Percentiles rank a stretch among this genome's conserved stretches.
Evolutionary conservation across 305 asterid species (phyloP).

Genomic region (Fraxinus greggii): DNA sequence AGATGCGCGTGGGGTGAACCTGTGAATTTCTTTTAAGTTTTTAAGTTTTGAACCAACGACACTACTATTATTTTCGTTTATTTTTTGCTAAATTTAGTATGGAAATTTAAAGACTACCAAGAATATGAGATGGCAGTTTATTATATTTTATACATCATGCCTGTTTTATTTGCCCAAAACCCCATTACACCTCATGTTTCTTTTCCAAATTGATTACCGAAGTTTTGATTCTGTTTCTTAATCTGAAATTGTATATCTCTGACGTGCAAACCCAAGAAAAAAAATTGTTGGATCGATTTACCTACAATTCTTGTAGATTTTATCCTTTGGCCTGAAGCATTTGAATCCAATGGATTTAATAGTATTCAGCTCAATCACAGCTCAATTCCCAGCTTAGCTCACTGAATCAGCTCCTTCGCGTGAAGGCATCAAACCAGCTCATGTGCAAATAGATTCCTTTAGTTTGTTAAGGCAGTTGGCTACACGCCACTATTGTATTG

Average conservation of each 20-base stretch:
- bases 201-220: neutral
- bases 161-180: conserved; percentile 12
- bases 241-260: neutral
- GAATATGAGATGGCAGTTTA: neutral
- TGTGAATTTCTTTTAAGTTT: neutral
- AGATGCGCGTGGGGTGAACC: neutral
- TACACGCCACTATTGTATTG: too few relatives aligned
- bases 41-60: neutral
- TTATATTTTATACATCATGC: neutral
- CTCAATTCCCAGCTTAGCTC: too few relatives aligned
- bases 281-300: neutral
- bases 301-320: neutral
- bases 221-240: neutral
- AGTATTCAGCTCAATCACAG: too few relatives aligned
- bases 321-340: neutral
- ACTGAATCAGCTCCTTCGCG: too few relatives aligned
- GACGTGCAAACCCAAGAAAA: neutral
- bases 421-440: too few relatives aligned
- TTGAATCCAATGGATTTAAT: conserved; percentile 8
- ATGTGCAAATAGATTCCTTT: too few relatives aligned
- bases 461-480: too few relatives aligned
- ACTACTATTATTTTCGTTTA: neutral
- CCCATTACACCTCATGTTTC: neutral
- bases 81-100: neutral
- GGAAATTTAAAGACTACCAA: neutral